A percentile compares a stretch with the other conserved stretches of the same genome.
Evolutionary conservation across 345 rosid species (phyloP).

Genomic region (Rubroshorea leprosula): DNA sequence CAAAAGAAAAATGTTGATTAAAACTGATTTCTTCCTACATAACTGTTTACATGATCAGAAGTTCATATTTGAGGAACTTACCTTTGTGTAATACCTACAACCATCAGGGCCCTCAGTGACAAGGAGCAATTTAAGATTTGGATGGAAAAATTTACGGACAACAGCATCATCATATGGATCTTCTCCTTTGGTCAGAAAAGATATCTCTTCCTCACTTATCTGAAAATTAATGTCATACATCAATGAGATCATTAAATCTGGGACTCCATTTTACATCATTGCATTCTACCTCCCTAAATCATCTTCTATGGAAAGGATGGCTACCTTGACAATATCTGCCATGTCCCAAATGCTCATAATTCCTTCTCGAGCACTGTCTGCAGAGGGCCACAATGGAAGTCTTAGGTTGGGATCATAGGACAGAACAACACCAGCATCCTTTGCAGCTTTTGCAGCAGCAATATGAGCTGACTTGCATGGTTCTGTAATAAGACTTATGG

Average conservation of each 20-base stretch:
- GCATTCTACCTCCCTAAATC: not conserved
- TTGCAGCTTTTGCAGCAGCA: slow-evolving; percentile 88
- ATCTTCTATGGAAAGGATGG: slow-evolving; percentile 1
- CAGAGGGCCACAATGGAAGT: slow-evolving; percentile 91
- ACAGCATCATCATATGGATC: slow-evolving; percentile 82
- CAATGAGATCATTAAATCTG: slow-evolving; percentile 1
- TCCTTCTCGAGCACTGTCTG: slow-evolving; percentile 78
- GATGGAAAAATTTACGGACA: slow-evolving; percentile 64
- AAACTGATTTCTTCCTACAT: too few relatives aligned
- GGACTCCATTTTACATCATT: not conserved
- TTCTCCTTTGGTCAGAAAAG: slow-evolving; percentile 74
- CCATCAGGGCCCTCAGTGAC: slow-evolving; percentile 82
- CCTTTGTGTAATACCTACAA: slow-evolving; percentile 89
- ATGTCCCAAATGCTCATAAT: slow-evolving; percentile 81
- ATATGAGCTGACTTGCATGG: slow-evolving; percentile 94
- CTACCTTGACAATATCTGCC: slow-evolving; percentile 87
- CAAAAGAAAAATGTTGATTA: too few relatives aligned
- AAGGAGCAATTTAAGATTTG: slow-evolving; percentile 69
- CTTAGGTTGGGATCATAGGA: slow-evolving; percentile 93
- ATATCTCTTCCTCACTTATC: slow-evolving; percentile 89
- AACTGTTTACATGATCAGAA: too few relatives aligned
- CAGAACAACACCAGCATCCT: slow-evolving; percentile 80
- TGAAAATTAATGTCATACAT: slow-evolving; percentile 24
- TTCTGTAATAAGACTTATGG: slow-evolving; percentile 95
- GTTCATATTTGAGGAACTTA: slow-evolving; percentile 17